Evolutionary conservation across 164 flowering plant genomes (phyloP).

Genomic region (Nymphaea colorata): DNA sequence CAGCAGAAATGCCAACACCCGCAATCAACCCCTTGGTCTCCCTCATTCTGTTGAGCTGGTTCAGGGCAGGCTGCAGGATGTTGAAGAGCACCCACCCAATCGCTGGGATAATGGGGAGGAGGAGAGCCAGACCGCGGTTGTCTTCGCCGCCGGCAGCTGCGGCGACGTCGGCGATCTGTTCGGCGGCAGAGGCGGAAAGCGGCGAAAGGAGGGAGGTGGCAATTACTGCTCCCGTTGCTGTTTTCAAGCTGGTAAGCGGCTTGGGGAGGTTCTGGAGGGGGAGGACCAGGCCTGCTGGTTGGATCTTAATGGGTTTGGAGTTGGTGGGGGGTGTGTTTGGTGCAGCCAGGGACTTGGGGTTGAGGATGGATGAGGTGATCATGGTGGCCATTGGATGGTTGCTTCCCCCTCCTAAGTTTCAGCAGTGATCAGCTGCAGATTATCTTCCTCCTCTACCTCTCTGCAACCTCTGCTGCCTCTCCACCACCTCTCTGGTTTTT

Average conservation of each 20-base stretch:
- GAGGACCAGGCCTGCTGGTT: constrained; percentile 32
- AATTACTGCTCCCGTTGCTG: constrained; percentile 34
- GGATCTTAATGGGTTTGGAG: constrained; percentile 22
- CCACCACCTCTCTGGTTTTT: neutral
- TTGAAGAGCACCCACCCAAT: constrained; percentile 78
- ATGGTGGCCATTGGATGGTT: constrained; percentile 25
- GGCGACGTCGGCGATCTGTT: constrained; percentile 48
- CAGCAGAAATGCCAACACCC: constrained; percentile 57
- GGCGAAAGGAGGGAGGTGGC: constrained; percentile 53
- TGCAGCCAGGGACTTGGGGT: constrained; percentile 35
- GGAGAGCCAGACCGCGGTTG: constrained; percentile 71
- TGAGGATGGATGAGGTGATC: constrained; percentile 40
- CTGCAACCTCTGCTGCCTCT: neutral
- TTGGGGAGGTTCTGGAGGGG: constrained; percentile 50
- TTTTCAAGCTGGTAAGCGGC: constrained; percentile 11
- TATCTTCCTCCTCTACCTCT: no score
- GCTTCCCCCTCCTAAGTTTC: neutral
- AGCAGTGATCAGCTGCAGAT: no score
- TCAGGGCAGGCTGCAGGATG: constrained; percentile 81
- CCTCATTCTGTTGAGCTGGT: constrained; percentile 69
- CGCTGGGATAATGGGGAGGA: constrained; percentile 76
- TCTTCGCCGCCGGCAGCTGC: constrained; percentile 29
- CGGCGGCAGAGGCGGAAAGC: constrained; percentile 66
- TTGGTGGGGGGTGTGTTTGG: constrained; percentile 17
- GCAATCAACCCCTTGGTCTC: constrained; percentile 41